These are phyloP conservation scores for Yarrowia sp. DNA, from an alignment of 805 yeast species.

Conservation along the genomic window DNA sequence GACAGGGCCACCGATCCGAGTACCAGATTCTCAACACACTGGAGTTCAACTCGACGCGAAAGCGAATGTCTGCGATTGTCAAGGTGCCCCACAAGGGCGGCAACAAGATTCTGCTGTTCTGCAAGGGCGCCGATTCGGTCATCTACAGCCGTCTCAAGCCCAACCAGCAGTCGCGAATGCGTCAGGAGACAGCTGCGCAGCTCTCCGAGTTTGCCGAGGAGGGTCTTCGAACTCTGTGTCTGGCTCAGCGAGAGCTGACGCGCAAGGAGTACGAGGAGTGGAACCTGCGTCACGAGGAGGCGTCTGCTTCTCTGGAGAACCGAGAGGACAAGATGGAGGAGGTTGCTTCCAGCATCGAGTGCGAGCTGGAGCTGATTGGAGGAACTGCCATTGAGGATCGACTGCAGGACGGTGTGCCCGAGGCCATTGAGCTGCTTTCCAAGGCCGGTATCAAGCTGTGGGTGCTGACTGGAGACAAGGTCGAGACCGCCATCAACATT, in stretches of 20 bases:
- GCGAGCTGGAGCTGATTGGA: constrained; percentile 58
- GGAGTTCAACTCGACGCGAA: constrained; percentile 72
- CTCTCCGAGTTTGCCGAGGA: constrained; percentile 74
- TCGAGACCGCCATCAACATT: constrained; percentile 85
- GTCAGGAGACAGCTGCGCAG: constrained; percentile 64
- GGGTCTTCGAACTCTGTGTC: constrained; percentile 75
- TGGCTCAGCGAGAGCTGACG: constrained; percentile 59
- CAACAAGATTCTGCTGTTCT: constrained; percentile 48
- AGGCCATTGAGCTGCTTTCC: constrained; percentile 63
- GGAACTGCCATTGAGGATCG: constrained; percentile 85
- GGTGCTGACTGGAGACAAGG: constrained; percentile 83
- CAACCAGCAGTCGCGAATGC: constrained; percentile 45
- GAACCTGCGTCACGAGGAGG: constrained; percentile 56
- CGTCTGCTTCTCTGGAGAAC: constrained; percentile 55
- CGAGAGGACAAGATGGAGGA: constrained; percentile 61
- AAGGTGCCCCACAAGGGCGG: constrained; percentile 41
- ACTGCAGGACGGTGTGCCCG: constrained; percentile 78
- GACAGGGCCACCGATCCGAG: constrained; percentile 49
- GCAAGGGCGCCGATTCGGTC: constrained; percentile 82
- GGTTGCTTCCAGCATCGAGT: constrained; percentile 62
- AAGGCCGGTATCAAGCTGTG: constrained; percentile 78
- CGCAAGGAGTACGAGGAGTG: constrained; percentile 50
- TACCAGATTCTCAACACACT: constrained; percentile 58
- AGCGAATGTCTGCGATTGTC: constrained; percentile 74
- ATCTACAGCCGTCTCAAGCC: constrained; percentile 53